phyloP scores from a whole-genome alignment of 768 basidiomycete species.

The Leucosporidium creatinivorum region DNA sequence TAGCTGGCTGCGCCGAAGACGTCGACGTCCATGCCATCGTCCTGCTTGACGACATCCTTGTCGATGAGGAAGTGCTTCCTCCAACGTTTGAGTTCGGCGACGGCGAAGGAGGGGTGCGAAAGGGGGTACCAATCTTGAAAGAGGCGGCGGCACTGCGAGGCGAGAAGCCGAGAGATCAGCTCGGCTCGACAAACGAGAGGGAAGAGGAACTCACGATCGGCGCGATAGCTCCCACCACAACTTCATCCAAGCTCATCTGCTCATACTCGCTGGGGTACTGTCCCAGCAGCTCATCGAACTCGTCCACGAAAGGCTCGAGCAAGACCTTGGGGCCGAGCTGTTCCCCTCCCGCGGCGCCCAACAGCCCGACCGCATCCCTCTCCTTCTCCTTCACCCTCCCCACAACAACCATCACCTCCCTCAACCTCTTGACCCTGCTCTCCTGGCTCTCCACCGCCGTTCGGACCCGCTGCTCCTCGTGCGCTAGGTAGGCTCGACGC shows the following conservation, averaged over 20 bases:
- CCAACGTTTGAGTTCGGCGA: conserved; percentile 41
- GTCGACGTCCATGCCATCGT: conserved; percentile 1
- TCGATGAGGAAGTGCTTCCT: conserved; percentile 41
- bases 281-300: conserved; percentile 63
- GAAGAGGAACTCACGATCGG: conserved; percentile 52
- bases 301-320: conserved; percentile 63
- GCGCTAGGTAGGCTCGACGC: conserved; percentile 60
- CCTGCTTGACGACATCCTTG: conserved; percentile 1
- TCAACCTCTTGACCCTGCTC: conserved; percentile 66
- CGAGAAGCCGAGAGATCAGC: conserved; percentile 6
- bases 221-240: conserved; percentile 83
- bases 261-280: conserved; percentile 70
- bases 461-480: conserved; percentile 63
- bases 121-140: conserved; percentile 77
- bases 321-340: not conserved
- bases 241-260: conserved; percentile 72
- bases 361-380: conserved; percentile 41
- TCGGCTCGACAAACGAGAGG: too few relatives aligned
- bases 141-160: conserved; percentile 58
- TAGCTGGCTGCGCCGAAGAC: not conserved
- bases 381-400: conserved; percentile 59
- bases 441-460: conserved; percentile 70
- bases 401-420: conserved; percentile 66
- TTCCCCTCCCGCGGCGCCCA: not conserved
- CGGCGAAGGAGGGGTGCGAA: conserved; percentile 54